phyloP scores from a whole-genome alignment of 331 rosid species.

The Spiraea crenata region DNA sequence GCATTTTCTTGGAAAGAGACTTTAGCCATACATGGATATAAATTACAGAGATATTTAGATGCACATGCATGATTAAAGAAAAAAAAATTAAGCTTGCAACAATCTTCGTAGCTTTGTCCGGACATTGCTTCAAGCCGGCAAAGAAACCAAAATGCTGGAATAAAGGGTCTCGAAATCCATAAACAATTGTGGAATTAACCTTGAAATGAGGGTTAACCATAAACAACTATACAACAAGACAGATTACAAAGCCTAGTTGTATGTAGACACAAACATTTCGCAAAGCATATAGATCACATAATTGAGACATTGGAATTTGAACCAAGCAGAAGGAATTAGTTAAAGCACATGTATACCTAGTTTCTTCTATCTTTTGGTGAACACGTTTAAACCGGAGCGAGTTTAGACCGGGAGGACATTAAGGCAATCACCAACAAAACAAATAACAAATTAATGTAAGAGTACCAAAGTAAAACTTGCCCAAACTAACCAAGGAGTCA shows the following conservation, averaged over 20 bases:
- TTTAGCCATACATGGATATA: too few relatives aligned
- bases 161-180: constrained; percentile 35
- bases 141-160: constrained; percentile 21
- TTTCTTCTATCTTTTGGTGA: too few relatives aligned
- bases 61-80: constrained; percentile 16
- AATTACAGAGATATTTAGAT: not conserved
- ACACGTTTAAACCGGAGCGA: too few relatives aligned
- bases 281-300: constrained; percentile 1
- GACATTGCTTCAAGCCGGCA: constrained; percentile 26
- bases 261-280: constrained; percentile 21
- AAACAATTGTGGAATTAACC: constrained; percentile 22
- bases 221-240: constrained; percentile 30
- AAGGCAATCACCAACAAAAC: too few relatives aligned
- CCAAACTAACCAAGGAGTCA: too few relatives aligned
- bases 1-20: constrained; percentile 10
- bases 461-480: too few relatives aligned
- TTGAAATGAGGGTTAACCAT: constrained; percentile 18
- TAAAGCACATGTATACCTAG: not conserved
- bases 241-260: constrained; percentile 23
- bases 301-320: constrained; percentile 24
- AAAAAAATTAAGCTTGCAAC: constrained; percentile 4
- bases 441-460: too few relatives aligned
- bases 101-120: constrained; percentile 23
- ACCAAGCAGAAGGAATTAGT: constrained; percentile 12
- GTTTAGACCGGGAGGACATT: too few relatives aligned